Percentiles rank a stretch among this genome's conserved stretches.
Evolutionary conservation across 140 eudicot species (phyloP).

Genomic region (Cichorium intybus): DNA sequence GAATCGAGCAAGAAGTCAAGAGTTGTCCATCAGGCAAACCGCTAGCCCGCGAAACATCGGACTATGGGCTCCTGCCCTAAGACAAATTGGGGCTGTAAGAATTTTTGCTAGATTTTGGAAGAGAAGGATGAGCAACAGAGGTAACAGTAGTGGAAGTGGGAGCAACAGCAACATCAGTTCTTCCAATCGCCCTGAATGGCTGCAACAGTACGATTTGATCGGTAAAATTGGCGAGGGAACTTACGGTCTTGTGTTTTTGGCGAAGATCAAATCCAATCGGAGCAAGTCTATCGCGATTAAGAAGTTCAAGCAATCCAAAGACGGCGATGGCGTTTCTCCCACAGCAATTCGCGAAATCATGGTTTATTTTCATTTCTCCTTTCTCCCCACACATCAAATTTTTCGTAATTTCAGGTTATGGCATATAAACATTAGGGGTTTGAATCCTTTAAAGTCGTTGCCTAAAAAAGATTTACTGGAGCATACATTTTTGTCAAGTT

Average conservation of each 20-base stretch:
- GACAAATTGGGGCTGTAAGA: slow-evolving; percentile 7
- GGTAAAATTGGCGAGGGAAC: slow-evolving; percentile 98
- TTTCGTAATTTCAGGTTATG: neutral
- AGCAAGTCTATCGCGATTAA: slow-evolving; percentile 89
- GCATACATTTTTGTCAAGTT: too few species aligned
- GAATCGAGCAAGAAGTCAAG: neutral
- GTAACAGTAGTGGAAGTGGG: slow-evolving; percentile 6
- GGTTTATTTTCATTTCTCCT: slow-evolving; percentile 35
- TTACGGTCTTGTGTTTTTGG: slow-evolving; percentile 82
- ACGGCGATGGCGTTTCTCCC: slow-evolving; percentile 96
- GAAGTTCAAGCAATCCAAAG: slow-evolving; percentile 95
- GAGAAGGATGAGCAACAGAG: slow-evolving; percentile 29
- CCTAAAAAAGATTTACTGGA: too few species aligned
- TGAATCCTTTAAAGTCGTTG: too few species aligned
- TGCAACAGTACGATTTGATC: slow-evolving; percentile 88
- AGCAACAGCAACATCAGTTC: slow-evolving; percentile 22
- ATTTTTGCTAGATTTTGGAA: neutral
- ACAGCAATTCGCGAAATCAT: slow-evolving; percentile 97
- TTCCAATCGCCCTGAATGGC: slow-evolving; percentile 82
- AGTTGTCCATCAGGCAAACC: neutral
- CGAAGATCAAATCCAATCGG: slow-evolving; percentile 76
- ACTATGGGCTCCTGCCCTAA: slow-evolving; percentile 21
- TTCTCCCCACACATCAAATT: neutral
- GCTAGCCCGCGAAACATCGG: slow-evolving; percentile 5
- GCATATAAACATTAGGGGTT: neutral